phyloP scores from a whole-genome alignment of 176 grass and related monocot genomes.

The Cymbopogon citratus region DNA sequence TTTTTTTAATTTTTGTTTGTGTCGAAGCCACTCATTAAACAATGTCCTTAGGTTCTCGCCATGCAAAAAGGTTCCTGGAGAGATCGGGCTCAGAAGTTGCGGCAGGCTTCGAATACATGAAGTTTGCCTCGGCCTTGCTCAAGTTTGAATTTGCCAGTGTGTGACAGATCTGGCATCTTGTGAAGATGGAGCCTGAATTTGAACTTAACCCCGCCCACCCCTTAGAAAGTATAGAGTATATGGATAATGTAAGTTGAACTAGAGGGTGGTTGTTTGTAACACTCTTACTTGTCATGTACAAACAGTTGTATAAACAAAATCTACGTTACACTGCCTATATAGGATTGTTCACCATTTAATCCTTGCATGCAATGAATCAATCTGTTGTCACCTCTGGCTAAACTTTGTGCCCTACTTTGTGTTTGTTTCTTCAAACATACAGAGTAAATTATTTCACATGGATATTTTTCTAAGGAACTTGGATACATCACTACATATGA shows the following conservation, averaged over 20 bases:
- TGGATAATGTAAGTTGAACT: neutral
- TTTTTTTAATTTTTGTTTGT: conserved; percentile 3
- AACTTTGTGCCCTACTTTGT: neutral
- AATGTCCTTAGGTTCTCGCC: conserved; percentile 47
- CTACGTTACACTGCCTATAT: neutral
- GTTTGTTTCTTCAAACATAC: too few relatives aligned
- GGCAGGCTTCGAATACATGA: conserved; percentile 45
- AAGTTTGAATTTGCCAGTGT: neutral
- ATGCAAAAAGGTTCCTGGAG: conserved; percentile 84
- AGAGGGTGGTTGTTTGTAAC: neutral
- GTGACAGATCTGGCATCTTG: neutral
- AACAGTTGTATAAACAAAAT: neutral
- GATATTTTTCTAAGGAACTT: too few relatives aligned
- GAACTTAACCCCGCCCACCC: neutral
- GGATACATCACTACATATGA: too few relatives aligned
- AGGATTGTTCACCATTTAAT: neutral
- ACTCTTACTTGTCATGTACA: neutral
- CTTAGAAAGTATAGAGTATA: neutral
- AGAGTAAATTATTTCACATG: too few relatives aligned
- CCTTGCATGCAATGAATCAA: neutral
- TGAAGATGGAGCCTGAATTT: neutral
- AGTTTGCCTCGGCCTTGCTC: conserved; percentile 10
- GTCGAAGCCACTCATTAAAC: conserved; percentile 16
- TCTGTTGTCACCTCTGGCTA: neutral
- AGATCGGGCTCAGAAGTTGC: conserved; percentile 63